Base-by-base conservation (phyloP, 352 stramenopile genomes). In the Globisporangium polare region DNA sequence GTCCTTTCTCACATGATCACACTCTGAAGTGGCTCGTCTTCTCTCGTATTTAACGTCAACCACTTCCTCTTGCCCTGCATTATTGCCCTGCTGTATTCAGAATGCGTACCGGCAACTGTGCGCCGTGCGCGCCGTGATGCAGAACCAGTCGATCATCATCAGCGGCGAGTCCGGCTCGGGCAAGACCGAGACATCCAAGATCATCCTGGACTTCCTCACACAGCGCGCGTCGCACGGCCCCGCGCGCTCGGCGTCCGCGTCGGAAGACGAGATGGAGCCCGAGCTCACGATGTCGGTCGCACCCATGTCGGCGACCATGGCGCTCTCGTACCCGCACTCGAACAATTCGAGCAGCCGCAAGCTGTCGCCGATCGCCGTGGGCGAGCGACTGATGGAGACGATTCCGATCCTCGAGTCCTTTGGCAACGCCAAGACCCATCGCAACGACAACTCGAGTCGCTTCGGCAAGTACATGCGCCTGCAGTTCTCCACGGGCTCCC, bases 111-210 rank as follows among this genome's bases (percentile, higher is more conserved):
- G 83, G 4, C 83, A 95, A 53, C 72, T 95, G 9, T 92, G 83
- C 62, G 85, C 86, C 6, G 79, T 92, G 17, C 78, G 80, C 18
- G 83, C 84, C 2, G 83, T 91, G 18, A 93, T 93, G 84, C 82
- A 94, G 72, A 94, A 94, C 69, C 95, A 98, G 72, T 97, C 86
- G 35, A 98, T 98, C 68, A 88, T 98, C 45, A 97, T 98, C 50
- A 97, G 83, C 37, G 95, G 95, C 46, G 95, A 98, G 65, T 96
- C 80, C 24, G 94, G 94, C 12, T 96, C 93, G 4, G 95, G 95
- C 47, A 98, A 98, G 73, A 98, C 95, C 1, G 94, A 98, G 65
- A 97, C 92, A 18, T 97, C 94, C 60, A 98, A 98, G 75, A 96
- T 97, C 72, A 90, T 94, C 31, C 65, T 94, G 41, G 83, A 95